Percentiles rank a stretch among this genome's conserved stretches.
Conservation (phyloP, 1,284 basidiomycete genomes). For the Tilletia walkeri region DNA sequence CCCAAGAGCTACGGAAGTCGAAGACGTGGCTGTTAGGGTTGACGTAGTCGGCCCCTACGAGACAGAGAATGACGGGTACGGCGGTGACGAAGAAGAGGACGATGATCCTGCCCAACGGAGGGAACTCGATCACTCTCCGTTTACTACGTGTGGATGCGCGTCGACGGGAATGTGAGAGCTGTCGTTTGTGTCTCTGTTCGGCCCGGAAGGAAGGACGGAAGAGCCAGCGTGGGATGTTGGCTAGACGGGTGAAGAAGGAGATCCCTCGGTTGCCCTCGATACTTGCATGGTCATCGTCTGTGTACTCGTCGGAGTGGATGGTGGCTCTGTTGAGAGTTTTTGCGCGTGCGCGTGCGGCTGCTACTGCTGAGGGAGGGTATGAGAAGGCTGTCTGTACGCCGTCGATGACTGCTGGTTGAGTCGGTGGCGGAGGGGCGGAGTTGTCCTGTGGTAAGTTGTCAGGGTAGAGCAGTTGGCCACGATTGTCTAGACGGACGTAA, state of each 20-base stretch:
- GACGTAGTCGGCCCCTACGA: constrained; percentile 74
- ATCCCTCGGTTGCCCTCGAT: not conserved
- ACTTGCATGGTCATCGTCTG: constrained; percentile 8
- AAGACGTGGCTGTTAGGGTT: constrained; percentile 60
- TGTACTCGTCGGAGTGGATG: not conserved
- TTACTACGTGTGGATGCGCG: constrained; percentile 1
- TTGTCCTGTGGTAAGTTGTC: too few species aligned
- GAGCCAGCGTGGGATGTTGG: not conserved
- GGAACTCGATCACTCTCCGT: constrained; percentile 39
- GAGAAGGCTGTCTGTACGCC: not conserved
- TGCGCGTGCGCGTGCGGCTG: not conserved
- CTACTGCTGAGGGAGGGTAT: not conserved
- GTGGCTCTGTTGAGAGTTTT: not conserved
- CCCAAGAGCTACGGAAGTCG: constrained; percentile 27
- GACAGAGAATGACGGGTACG: constrained; percentile 43
- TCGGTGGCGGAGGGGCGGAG: not conserved
- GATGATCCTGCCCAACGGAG: constrained; percentile 37
- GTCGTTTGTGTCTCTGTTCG: not conserved
- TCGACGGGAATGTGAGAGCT: not conserved
- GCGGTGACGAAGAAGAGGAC: constrained; percentile 43
- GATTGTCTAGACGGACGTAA: not conserved
- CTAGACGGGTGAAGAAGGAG: constrained; percentile 14
- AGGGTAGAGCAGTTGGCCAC: too few species aligned
- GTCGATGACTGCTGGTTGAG: not conserved
- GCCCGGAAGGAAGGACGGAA: not conserved